Conservation (phyloP, 1,139 yeast genomes). For the Geotrichum restrictum region DNA sequence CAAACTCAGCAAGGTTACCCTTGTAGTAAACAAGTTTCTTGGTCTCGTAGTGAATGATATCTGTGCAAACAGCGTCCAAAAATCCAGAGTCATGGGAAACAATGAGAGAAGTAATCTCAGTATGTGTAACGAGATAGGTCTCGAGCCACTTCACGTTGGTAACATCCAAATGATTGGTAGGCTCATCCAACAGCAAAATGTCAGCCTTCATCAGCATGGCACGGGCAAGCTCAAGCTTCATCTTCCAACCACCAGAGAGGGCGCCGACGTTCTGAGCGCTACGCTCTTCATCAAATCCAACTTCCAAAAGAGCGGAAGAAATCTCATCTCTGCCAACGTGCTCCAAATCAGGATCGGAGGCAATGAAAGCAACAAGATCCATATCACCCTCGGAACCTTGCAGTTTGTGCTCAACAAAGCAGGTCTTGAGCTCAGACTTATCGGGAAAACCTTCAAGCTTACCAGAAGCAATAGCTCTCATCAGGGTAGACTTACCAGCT, state of each 20-base stretch:
- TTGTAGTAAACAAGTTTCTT: constrained; percentile 92
- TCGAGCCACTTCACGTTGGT: constrained; percentile 90
- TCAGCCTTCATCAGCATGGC: constrained; percentile 98
- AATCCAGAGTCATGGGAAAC: constrained; percentile 98
- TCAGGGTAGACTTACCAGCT: constrained; percentile 95
- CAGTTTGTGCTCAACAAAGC: constrained; percentile 94
- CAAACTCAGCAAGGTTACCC: constrained; percentile 92
- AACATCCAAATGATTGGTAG: constrained; percentile 93
- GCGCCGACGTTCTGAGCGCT: constrained; percentile 88
- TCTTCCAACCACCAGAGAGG: constrained; percentile 88
- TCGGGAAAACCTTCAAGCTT: constrained; percentile 97
- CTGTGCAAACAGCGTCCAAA: constrained; percentile 93
- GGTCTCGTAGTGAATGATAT: constrained; percentile 92
- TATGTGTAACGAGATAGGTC: constrained; percentile 70
- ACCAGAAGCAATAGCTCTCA: constrained; percentile 96
- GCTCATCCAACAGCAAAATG: constrained; percentile 69
- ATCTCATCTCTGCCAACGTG: constrained; percentile 64
- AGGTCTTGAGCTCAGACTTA: constrained; percentile 78
- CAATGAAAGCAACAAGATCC: constrained; percentile 84
- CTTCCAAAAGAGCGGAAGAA: constrained; percentile 67
- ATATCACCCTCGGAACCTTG: constrained; percentile 94
- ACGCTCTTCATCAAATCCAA: constrained; percentile 90
- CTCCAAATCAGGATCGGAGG: constrained; percentile 78
- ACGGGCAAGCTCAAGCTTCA: constrained; percentile 96
- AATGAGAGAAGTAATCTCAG: constrained; percentile 89